Base-by-base conservation (phyloP, 1,284 basidiomycete species). In the Dichomitus squalens region DNA sequence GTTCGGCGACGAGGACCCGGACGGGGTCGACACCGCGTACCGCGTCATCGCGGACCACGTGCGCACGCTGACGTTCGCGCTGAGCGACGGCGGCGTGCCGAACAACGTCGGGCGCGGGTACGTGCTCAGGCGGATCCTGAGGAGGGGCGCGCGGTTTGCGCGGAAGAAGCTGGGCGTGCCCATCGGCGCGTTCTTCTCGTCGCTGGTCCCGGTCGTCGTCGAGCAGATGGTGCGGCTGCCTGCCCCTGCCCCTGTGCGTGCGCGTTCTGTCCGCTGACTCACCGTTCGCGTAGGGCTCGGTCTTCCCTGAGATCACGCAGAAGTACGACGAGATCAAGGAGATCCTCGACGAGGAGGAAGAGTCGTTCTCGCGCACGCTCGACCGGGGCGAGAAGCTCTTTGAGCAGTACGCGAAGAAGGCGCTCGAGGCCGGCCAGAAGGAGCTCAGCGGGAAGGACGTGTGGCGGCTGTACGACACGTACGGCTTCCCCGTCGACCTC, bases 381-480 rank as follows among this genome's bases (percentile, higher is more conserved):
- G 96, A 97, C 75, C 89, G 97, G 43, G 97, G 96, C 38, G 96
- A 99, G 79, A 95, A 91, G 70, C 82, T 99, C 7, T 99, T 99
- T 73, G 95, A 96, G 65, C 88, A 93, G 69, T 98, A 95, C 73
- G 92, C 93, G 25, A 73, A 79, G 25, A 82, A 84, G 51, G 88
- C 95, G 8, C 81, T 81, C 61, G 82, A 88, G 47, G 79, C 82
- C 44, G 87, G 87, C 12, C 68, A 77, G 8, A 90, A 81, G 53
- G 83, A 87, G 63, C 85, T 99, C 43, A 87, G 82, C 63, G 96
- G 96, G 16, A 89, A 89, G 68, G 96, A 99, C 69, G 93, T 98
- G 27, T 99, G 96, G 96, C 85, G 93, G 31, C 77, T 99, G 52
- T 99, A 99, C 73, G 97, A 99, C 73, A 99, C 97, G 0, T 99